Conservation (phyloP, 2,329 filamentous ascomycete species). For the Cercospora berteroae region DNA sequence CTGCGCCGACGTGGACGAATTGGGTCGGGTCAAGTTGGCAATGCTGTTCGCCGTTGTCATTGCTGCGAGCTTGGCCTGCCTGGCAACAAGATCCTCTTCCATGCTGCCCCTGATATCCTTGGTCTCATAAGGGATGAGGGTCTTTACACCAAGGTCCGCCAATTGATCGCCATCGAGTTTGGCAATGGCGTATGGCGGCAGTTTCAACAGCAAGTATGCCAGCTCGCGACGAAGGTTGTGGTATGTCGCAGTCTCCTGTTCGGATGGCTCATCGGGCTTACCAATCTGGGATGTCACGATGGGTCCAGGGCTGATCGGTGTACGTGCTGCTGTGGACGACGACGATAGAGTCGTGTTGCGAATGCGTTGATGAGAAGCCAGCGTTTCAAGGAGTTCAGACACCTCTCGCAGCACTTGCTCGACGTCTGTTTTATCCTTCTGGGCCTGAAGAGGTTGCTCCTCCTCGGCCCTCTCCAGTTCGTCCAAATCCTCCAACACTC, state of each 20-base stretch:
- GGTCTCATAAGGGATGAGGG: constrained; percentile 69
- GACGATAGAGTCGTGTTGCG: constrained; percentile 68
- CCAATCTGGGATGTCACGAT: constrained; percentile 55
- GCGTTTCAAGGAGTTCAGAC: constrained; percentile 71
- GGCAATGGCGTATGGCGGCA: constrained; percentile 82
- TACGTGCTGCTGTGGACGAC: constrained; percentile 28
- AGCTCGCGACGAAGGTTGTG: constrained; percentile 73
- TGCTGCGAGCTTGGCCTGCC: constrained; percentile 43
- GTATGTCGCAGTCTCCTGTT: constrained; percentile 61
- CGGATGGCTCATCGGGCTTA: constrained; percentile 63
- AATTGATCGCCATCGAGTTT: constrained; percentile 83
- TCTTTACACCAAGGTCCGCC: constrained; percentile 78
- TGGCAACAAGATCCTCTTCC: constrained; percentile 70
- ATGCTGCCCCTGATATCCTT: constrained; percentile 74
- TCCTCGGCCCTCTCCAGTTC: constrained; percentile 33
- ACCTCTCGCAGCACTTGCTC: constrained; percentile 64
- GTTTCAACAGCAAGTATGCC: constrained; percentile 66
- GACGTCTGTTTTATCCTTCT: constrained; percentile 38
- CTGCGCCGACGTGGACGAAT: constrained; percentile 31
- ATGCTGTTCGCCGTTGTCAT: constrained; percentile 34
- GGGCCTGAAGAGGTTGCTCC: constrained; percentile 21
- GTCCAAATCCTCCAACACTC: constrained; percentile 29
- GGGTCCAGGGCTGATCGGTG: constrained; percentile 59
- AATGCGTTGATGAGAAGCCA: constrained; percentile 76
- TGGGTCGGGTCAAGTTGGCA: constrained; percentile 32